Conservation (phyloP, 345 rosid genomes). For the Melaleuca quinquenervia region DNA sequence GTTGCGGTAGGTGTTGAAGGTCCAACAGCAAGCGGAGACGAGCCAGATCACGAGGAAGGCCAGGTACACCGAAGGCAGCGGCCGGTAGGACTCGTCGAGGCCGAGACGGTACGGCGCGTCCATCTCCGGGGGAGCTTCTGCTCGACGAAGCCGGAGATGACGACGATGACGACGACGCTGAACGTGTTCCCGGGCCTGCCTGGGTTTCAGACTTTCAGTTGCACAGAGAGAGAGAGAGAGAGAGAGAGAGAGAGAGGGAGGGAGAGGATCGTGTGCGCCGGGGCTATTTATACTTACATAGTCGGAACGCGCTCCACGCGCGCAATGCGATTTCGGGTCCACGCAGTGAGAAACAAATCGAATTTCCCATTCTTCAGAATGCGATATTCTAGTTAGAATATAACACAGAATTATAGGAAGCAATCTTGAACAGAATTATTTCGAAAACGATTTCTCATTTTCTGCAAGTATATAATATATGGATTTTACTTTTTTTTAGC, state of each 20-base stretch:
- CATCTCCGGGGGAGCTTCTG: constrained; percentile 10
- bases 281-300: not conserved
- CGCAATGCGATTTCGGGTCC: not conserved
- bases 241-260: not conserved
- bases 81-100: constrained; percentile 57
- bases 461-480: not conserved
- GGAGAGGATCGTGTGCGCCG: not conserved
- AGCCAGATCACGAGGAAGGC: constrained; percentile 62
- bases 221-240: not conserved
- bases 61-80: constrained; percentile 64
- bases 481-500: not conserved
- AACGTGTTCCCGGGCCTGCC: not conserved
- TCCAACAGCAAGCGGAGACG: constrained; percentile 79
- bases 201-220: not conserved
- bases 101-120: constrained; percentile 15
- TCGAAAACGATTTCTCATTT: not conserved
- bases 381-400: not conserved
- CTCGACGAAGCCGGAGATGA: not conserved
- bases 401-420: not conserved
- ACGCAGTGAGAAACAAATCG: not conserved
- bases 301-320: not conserved
- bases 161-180: not conserved
- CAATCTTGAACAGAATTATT: not conserved
- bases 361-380: not conserved
- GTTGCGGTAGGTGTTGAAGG: constrained; percentile 70